Base-by-base conservation (phyloP, 352 stramenopile genomes). In the Pythium aristosporum region DNA sequence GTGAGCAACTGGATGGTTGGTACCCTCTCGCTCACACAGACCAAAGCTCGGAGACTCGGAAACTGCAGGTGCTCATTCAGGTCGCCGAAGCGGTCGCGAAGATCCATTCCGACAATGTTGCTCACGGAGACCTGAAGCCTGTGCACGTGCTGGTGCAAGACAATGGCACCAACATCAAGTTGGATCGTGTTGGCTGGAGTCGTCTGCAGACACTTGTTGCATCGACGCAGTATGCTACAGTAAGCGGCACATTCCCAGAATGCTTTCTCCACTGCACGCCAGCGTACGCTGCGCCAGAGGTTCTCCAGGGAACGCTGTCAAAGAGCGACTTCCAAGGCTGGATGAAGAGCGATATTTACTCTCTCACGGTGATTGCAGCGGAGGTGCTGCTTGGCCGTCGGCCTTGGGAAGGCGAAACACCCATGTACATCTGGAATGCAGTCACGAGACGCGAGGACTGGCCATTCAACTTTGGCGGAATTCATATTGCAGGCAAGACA, bases 231-330 rank as follows among this genome's bases (percentile, higher is more conserved):
- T 34, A 60, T 23, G 23, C 39, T 7, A 41, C 53, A 7, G 20
- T 60, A 11, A 36, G 20, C 43, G 44, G 56, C 9, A 25, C 30
- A 2, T 54, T 62, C 23, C 56, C 56, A 3, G 43, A 54, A 4
- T 62, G 28, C 12, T 62, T 54, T 54, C 32, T 62, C 25, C 37
- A 34, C 43, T 62, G 56, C 20, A 54, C 56, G 20, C 43, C 56
- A 11, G 56, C 56, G n/a, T 62, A 62, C 28, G 54, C 56, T 21
- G 42, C 43, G 5, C 56, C 44, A 21, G 56, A 62, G 51, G 56
- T 62, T 16, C 48, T 62, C 5, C 43, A 43, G 46, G 44, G 56
- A 18, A 43, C 55, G n/a, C 7, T 54, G 18, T 62, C 56, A 9
- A 34, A 44, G 15, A 12, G 30, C 4, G 43, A 62, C 20, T 8